These are phyloP conservation scores for Alloteropsis semialata DNA, from an alignment of 176 grass and related monocot species.

Conservation along the genomic window DNA sequence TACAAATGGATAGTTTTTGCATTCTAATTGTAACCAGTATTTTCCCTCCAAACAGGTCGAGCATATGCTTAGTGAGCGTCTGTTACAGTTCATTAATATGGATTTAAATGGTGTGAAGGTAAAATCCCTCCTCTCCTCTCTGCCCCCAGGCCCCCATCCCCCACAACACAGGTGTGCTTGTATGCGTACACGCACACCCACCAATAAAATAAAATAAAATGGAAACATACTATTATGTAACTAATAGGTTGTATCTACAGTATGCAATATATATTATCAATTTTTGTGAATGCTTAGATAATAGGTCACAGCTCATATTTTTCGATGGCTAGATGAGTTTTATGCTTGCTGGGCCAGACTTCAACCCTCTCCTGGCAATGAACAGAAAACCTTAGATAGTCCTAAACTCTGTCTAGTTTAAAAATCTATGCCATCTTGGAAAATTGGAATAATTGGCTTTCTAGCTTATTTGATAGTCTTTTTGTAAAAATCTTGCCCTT, in stretches of 20 bases:
- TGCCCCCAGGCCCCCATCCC: too few species aligned
- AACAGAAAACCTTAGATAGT: not conserved
- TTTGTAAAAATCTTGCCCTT: not conserved
- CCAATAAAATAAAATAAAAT: too few species aligned
- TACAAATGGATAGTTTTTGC: slow-evolving; percentile 10
- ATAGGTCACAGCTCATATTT: not conserved
- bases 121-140: not conserved
- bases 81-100: slow-evolving; percentile 66
- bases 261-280: not conserved
- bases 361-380: too few species aligned
- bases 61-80: slow-evolving; percentile 90
- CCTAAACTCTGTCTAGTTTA: not conserved
- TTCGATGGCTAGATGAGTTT: not conserved
- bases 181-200: not conserved
- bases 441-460: not conserved
- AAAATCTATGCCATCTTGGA: not conserved
- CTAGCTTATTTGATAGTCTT: slow-evolving; percentile 22
- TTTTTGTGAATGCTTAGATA: not conserved
- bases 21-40: slow-evolving; percentile 14
- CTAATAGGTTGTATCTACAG: not conserved
- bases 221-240: not conserved
- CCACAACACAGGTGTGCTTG: not conserved
- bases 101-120: slow-evolving; percentile 90
- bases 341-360: not conserved
- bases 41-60: slow-evolving; percentile 67